Evolutionary conservation across 805 yeast genomes (phyloP), one percentile per base, ranked within the genome.

Genomic region (Hemisphaericaspora nanyangensis): DNA sequence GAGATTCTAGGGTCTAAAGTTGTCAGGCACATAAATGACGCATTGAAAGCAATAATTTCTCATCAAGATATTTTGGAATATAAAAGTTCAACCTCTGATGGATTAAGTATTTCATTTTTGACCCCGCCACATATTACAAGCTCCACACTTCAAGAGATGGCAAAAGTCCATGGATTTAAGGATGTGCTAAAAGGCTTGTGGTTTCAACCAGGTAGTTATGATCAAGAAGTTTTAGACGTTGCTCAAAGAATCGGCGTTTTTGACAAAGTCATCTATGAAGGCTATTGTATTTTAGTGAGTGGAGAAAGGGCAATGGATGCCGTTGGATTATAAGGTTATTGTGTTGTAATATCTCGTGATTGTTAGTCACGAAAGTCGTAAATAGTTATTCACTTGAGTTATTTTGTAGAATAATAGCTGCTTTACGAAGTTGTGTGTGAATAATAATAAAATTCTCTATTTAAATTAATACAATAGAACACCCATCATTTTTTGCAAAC

Each of bases 121-220:
- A 85, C 95, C 0, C 90, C 95, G 2, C 93, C 95, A 1, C 52
- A 55, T 0, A 72, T 81, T 4, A 76, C 88, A 1, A 45, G 46
- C 2, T 35, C 44, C 2, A 66, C 71, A 0, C 54, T 69, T 24
- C 47, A 54, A 27, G 63, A 60, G 31, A 62, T 71, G 13, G 56
- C 68, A 5, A 54, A 70, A 0, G 52, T 80, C 27, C 56, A 66
- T 7, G 67, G 67, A 11, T 59, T 75, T 41, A 50, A 58, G 22
- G 37, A 52, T 12, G 40, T 60, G 0, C 61, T 83, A 12, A 74
- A 73, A 49, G 79, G 82, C 1, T 63, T 85, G 12, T 87, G 95
- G 95, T 80, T 84, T 48, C 95, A 86, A 53, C 95, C 95, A 0
- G 95, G 95, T 0, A 75, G 88, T 17, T 85, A 76, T 48, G 80